Evolutionary conservation across 2,329 filamentous ascomycete species (phyloP).

Genomic region (Fusarium sp.): DNA sequence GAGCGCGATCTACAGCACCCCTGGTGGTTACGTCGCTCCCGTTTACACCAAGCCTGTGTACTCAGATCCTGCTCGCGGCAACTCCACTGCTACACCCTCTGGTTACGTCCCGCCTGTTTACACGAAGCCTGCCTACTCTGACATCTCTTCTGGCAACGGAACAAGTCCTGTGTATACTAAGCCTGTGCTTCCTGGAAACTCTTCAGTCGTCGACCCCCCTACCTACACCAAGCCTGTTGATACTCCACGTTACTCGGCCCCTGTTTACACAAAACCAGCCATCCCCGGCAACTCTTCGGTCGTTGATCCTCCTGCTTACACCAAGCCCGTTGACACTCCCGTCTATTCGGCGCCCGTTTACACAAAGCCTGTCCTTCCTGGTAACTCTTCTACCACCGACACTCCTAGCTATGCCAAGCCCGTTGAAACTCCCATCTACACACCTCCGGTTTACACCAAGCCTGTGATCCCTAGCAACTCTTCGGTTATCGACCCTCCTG

Average conservation of each 20-base stretch:
- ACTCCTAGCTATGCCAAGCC: constrained; percentile 30
- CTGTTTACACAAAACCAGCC: constrained; percentile 28
- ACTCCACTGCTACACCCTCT: constrained; percentile 31
- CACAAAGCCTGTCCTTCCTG: constrained; percentile 17
- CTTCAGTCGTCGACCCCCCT: background rate
- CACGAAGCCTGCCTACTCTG: constrained; percentile 23
- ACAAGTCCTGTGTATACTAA: constrained; percentile 19
- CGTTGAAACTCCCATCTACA: constrained; percentile 15
- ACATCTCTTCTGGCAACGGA: constrained; percentile 18
- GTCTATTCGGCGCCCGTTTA: constrained; percentile 29
- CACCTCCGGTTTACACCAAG: constrained; percentile 26
- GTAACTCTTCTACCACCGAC: constrained; percentile 17
- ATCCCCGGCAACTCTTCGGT: constrained; percentile 28
- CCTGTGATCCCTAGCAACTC: constrained; percentile 14
- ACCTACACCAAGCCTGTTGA: constrained; percentile 5
- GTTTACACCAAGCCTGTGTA: constrained; percentile 32
- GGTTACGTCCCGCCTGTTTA: constrained; percentile 28
- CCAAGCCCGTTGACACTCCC: constrained; percentile 23
- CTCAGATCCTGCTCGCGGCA: constrained; percentile 20
- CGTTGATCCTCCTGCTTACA: constrained; percentile 12
- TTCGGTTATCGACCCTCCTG: background rate
- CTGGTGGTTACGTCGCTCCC: constrained; percentile 20
- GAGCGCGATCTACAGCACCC: constrained; percentile 19
- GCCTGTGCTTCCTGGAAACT: constrained; percentile 11
- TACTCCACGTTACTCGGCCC: constrained; percentile 17